These are phyloP conservation scores for Trametopsis cervina DNA, from an alignment of 768 basidiomycete genomes.

Conservation along the genomic window DNA sequence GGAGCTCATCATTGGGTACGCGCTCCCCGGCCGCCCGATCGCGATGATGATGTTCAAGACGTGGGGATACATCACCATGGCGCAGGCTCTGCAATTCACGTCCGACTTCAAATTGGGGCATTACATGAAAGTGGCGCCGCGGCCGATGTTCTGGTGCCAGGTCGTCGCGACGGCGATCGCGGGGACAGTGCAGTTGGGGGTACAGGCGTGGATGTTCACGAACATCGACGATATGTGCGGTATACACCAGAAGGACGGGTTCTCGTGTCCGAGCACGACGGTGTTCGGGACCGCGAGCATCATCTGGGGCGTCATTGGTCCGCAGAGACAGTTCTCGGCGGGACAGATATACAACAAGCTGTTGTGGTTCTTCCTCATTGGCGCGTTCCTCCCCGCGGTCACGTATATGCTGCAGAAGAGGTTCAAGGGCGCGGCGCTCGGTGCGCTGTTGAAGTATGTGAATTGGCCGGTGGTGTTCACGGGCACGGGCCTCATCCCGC, in stretches of 20 bases:
- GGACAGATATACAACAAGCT: constrained; percentile 33
- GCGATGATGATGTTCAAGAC: constrained; percentile 80
- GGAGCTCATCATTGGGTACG: constrained; percentile 64
- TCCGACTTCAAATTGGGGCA: constrained; percentile 75
- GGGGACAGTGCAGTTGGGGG: constrained; percentile 59
- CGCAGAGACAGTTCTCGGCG: constrained; percentile 27
- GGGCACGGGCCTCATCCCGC: constrained; percentile 34
- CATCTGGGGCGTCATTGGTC: constrained; percentile 40
- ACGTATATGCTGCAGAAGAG: constrained; percentile 40
- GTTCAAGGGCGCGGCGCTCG: constrained; percentile 53
- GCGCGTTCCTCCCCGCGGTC: constrained; percentile 31
- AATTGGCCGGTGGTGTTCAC: constrained; percentile 38
- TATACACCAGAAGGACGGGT: constrained; percentile 47
- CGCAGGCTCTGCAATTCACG: constrained; percentile 59
- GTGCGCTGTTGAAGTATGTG: too few species aligned
- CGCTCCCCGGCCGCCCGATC: constrained; percentile 55
- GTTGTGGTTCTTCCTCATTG: constrained; percentile 40
- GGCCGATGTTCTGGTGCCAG: constrained; percentile 38
- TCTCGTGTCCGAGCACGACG: constrained; percentile 63
- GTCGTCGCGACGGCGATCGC: constrained; percentile 51
- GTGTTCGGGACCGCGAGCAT: constrained; percentile 50
- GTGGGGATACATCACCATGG: constrained; percentile 62
- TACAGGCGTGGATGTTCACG: constrained; percentile 60
- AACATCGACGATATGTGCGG: constrained; percentile 59
- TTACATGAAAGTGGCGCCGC: constrained; percentile 59